Percentiles rank a stretch among this genome's conserved stretches.
phyloP scores from a whole-genome alignment of 2,329 filamentous ascomycete genomes.

The Fusarium sacchari region DNA sequence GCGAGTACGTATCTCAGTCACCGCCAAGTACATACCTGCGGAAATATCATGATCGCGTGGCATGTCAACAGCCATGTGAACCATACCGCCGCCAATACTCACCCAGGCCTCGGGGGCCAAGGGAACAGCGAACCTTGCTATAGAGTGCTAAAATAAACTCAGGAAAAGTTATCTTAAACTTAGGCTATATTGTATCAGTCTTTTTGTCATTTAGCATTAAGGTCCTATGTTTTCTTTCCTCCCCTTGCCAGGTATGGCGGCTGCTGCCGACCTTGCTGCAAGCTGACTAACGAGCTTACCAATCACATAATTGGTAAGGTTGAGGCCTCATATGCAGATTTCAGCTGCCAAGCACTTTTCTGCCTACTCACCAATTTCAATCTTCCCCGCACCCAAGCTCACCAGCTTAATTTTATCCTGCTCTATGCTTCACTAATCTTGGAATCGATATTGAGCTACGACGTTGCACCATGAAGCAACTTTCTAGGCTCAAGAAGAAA shows the following conservation, averaged over 20 bases:
- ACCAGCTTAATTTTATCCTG: too few species aligned
- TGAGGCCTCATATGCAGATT: not conserved
- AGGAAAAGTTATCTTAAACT: too few species aligned
- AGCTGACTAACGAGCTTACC: fast-evolving
- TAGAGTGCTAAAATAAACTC: too few species aligned
- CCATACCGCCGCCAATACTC: too few species aligned
- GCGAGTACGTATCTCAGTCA: not conserved
- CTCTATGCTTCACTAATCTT: not conserved
- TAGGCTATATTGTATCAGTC: too few species aligned
- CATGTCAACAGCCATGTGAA: fast-evolving
- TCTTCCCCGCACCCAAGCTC: not conserved
- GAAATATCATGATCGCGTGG: not conserved
- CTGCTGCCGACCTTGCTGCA: fast-evolving
- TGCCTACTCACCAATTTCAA: not conserved
- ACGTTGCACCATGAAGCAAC: fast-evolving
- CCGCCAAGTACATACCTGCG: not conserved
- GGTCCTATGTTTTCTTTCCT: too few species aligned
- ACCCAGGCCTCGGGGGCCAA: too few species aligned
- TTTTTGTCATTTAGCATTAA: too few species aligned
- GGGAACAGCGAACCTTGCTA: too few species aligned
- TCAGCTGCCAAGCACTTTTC: not conserved
- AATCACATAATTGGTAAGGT: not conserved
- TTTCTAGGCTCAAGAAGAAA: not conserved
- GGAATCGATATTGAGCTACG: fast-evolving
- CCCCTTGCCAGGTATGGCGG: too few species aligned